A percentile compares a stretch with the other conserved stretches of the same genome.
phyloP scores from a whole-genome alignment of 2,329 filamentous ascomycete species.

The Mollisia scopiformis region DNA sequence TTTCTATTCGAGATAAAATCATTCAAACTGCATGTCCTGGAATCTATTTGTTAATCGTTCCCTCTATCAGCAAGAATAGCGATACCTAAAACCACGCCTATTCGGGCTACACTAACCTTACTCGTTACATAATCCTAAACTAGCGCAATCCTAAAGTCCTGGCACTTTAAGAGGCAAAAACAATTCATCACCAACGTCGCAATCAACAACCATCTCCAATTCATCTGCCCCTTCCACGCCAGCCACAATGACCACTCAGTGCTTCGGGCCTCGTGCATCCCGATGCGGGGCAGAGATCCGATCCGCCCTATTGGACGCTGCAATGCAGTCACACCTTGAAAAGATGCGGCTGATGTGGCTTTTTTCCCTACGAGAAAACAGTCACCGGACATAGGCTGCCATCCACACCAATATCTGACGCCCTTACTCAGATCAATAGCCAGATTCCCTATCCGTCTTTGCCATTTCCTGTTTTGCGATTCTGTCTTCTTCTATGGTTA shows the following conservation, averaged over 20 bases:
- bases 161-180: no score
- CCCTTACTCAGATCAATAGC: neutral
- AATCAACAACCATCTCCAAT: neutral
- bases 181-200: neutral
- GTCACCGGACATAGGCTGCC: constrained; percentile 29
- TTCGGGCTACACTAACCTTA: neutral
- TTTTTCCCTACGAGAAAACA: constrained; percentile 9
- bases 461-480: constrained; percentile 11
- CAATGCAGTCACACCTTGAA: constrained; percentile 24
- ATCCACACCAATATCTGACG: neutral
- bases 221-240: constrained; percentile 1
- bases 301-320: constrained; percentile 8
- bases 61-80: no score
- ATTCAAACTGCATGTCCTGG: no score
- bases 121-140: neutral
- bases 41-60: no score
- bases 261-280: constrained; percentile 4
- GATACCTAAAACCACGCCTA: no score
- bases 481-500: neutral
- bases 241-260: constrained; percentile 11
- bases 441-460: constrained; percentile 4
- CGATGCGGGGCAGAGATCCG: constrained; percentile 14
- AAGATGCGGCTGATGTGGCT: constrained; percentile 26
- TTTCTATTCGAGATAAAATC: no score
- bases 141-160: no score